These are phyloP conservation scores for Ogataea angusta DNA, from an alignment of 805 yeast species.

Conservation along the genomic window DNA sequence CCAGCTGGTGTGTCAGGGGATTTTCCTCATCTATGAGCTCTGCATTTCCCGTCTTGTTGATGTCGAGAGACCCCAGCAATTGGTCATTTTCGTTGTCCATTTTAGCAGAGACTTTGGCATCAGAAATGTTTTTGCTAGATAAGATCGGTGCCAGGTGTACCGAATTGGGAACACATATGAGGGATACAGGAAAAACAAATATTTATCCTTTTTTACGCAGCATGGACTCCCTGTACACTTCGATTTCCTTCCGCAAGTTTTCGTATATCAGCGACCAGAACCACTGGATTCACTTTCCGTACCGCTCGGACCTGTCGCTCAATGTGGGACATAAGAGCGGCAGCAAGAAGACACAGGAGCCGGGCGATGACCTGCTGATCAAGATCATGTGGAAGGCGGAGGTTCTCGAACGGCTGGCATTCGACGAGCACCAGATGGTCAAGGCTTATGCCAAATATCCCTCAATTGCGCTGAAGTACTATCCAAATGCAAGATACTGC, in stretches of 20 bases:
- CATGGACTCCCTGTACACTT: conserved; percentile 6
- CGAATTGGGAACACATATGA: not conserved
- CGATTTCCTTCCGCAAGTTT: conserved; percentile 21
- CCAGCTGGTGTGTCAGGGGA: conserved; percentile 2
- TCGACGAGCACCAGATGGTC: conserved; percentile 16
- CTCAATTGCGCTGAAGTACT: conserved; percentile 25
- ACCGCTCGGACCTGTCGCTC: conserved; percentile 22
- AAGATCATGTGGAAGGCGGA: conserved; percentile 24
- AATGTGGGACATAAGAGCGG: conserved; percentile 10
- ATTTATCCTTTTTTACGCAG: not conserved
- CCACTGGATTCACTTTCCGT: conserved; percentile 27
- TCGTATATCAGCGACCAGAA: conserved; percentile 18
- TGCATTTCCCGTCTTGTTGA: not conserved
- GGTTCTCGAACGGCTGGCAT: conserved; percentile 23
- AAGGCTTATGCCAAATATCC: conserved; percentile 25
- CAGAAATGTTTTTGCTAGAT: not conserved
- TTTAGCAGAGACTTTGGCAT: not conserved
- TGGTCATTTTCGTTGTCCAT: not conserved
- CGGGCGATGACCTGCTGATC: conserved; percentile 9
- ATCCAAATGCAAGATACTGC: conserved; percentile 9
- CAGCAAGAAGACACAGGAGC: not conserved
- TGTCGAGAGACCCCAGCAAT: not conserved
- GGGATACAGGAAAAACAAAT: not conserved
- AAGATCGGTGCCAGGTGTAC: conserved; percentile 5
- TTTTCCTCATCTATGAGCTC: not conserved